phyloP scores from a whole-genome alignment of 371 early-diverging fungal genomes.

The Mortierella sp. region DNA sequence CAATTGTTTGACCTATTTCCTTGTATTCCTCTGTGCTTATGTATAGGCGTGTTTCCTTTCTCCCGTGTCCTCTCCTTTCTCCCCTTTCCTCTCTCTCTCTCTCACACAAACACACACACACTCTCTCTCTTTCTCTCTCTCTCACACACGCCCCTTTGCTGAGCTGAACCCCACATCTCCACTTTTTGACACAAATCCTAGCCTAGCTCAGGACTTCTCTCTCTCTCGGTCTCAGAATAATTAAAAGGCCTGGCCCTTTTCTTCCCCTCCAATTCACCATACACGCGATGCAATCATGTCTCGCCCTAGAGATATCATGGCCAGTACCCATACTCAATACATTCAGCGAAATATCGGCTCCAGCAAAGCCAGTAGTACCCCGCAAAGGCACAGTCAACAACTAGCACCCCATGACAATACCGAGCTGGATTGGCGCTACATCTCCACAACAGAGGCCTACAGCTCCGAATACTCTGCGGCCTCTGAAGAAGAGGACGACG shows the following conservation, averaged over 20 bases:
- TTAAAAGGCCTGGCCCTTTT: not conserved
- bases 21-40: not conserved
- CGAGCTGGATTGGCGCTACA: slow-evolving; percentile 52
- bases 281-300: slow-evolving; percentile 28
- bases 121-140: slow-evolving; percentile 4
- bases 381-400: not conserved
- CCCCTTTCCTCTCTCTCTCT: not conserved
- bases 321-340: slow-evolving; percentile 10
- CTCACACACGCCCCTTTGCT: not conserved
- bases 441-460: slow-evolving; percentile 36
- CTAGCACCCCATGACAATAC: slow-evolving; percentile 4
- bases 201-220: too few relatives aligned
- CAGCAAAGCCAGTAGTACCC: slow-evolving; percentile 1
- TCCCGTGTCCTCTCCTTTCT: not conserved
- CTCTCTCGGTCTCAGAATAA: not conserved
- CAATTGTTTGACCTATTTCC: not conserved
- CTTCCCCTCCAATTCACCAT: not conserved
- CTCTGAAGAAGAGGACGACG: slow-evolving; percentile 24
- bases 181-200: slow-evolving; percentile 1
- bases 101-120: too few relatives aligned
- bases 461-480: slow-evolving; percentile 32
- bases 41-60: not conserved
- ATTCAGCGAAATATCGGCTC: not conserved
- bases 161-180: too few relatives aligned
- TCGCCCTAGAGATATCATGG: slow-evolving; percentile 22